phyloP scores from a whole-genome alignment of 768 basidiomycete species.

The Hygrocybe coccinea region DNA sequence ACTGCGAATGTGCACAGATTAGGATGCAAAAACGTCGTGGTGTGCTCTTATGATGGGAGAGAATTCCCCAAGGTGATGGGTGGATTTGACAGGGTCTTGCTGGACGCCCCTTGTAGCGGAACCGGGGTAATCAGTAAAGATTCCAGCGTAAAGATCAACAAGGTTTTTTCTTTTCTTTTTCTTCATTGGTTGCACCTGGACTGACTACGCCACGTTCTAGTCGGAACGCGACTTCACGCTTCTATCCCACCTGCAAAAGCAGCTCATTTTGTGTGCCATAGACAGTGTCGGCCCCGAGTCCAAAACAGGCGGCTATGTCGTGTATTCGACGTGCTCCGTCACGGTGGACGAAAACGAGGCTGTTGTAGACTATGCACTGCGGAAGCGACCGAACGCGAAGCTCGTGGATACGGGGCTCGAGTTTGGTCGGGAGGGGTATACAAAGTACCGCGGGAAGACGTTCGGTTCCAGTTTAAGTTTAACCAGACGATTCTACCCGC shows the following conservation, averaged over 20 bases:
- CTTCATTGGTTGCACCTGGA: neutral
- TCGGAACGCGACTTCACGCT: constrained; percentile 93
- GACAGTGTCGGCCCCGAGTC: constrained; percentile 90
- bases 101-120: constrained; percentile 97
- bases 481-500: constrained; percentile 89
- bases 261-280: constrained; percentile 95
- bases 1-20: constrained; percentile 95
- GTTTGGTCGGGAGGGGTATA: constrained; percentile 91
- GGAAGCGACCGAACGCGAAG: constrained; percentile 88
- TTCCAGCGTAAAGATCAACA: constrained; percentile 95
- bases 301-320: constrained; percentile 87
- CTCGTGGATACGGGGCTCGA: constrained; percentile 89
- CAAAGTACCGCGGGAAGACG: constrained; percentile 82
- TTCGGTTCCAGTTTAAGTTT: constrained; percentile 76
- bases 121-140: constrained; percentile 99
- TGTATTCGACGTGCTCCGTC: constrained; percentile 98
- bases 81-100: constrained; percentile 93
- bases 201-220: constrained; percentile 36
- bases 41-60: constrained; percentile 95
- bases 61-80: constrained; percentile 99
- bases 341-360: constrained; percentile 98
- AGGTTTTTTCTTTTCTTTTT: constrained; percentile 48
- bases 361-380: constrained; percentile 94
- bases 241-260: constrained; percentile 96
- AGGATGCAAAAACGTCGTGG: constrained; percentile 96